Evolutionary conservation across 768 basidiomycete genomes (phyloP).

Genomic region (Agaricus subrufescens): DNA sequence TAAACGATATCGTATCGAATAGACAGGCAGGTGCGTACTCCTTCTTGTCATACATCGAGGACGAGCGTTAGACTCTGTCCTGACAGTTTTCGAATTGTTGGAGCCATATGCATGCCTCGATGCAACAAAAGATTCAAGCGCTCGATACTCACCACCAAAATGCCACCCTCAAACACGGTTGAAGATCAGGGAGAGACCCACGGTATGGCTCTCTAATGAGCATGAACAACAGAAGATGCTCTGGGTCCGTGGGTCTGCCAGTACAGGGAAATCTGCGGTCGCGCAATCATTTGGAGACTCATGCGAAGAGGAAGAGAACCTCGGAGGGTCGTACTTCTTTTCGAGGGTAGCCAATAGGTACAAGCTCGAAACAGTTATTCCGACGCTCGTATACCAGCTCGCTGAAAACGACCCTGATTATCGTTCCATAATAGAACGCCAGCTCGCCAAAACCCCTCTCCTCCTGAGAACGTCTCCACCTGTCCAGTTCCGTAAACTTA

Average conservation of each 20-base stretch:
- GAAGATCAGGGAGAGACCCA: background rate
- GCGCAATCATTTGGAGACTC: background rate
- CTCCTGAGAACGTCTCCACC: background rate
- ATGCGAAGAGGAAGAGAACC: background rate
- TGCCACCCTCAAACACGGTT: too few species aligned
- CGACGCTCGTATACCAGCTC: conserved; percentile 1
- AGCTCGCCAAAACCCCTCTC: background rate
- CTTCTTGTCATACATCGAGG: background rate
- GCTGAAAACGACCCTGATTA: background rate
- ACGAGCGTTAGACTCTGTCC: background rate
- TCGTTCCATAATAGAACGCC: too few species aligned
- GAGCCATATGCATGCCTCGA: background rate
- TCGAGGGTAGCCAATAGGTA: background rate
- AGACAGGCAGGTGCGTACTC: background rate
- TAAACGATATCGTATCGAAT: background rate
- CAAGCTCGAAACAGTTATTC: background rate
- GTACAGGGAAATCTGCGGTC: conserved; percentile 8
- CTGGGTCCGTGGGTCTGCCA: conserved; percentile 7
- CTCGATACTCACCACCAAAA: background rate
- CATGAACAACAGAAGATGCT: background rate
- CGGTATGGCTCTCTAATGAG: background rate
- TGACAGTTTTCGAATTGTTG: background rate
- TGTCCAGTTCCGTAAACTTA: background rate
- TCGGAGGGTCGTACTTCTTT: conserved; percentile 3
- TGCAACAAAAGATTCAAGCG: background rate